These are phyloP conservation scores for Penicillium goetzii DNA, from an alignment of 495 filamentous ascomycete species.

Conservation along the genomic window DNA sequence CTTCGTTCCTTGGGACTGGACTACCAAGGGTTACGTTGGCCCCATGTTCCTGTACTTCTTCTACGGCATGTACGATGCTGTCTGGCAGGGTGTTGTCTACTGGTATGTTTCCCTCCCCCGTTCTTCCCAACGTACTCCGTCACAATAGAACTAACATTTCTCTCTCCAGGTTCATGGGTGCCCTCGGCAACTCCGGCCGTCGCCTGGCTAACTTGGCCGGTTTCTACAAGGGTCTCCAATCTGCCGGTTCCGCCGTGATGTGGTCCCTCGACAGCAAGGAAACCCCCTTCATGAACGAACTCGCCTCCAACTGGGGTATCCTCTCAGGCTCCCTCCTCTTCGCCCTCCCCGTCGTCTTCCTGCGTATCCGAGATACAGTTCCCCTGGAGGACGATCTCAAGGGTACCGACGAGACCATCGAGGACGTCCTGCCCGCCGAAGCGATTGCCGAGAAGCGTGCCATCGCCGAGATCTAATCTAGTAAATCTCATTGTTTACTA, in stretches of 20 bases:
- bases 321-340: conserved; percentile 67
- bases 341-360: conserved; percentile 72
- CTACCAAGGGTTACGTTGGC: conserved; percentile 42
- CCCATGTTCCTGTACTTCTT: conserved; percentile 60
- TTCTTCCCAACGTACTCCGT: background rate
- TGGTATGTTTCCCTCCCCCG: conserved; percentile 57
- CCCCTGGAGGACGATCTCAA: conserved; percentile 72
- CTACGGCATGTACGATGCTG: conserved; percentile 56
- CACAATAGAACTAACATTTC: conserved; percentile 9
- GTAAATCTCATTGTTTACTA: background rate
- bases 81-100: conserved; percentile 75
- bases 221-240: conserved; percentile 93
- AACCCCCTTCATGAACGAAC: conserved; percentile 58
- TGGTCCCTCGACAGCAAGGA: conserved; percentile 72
- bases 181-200: conserved; percentile 85
- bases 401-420: conserved; percentile 74
- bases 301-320: conserved; percentile 65
- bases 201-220: conserved; percentile 88
- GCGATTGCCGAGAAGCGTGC: conserved; percentile 23
- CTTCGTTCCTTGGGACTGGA: conserved; percentile 47
- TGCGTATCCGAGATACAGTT: conserved; percentile 72
- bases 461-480: conserved; percentile 18
- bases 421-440: conserved; percentile 57
- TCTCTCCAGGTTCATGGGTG: conserved; percentile 73
- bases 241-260: conserved; percentile 78